Percentiles rank a stretch among this genome's conserved stretches.
Conservation (phyloP, 306 rosid species). For the Trichosanthes cucumerina region DNA sequence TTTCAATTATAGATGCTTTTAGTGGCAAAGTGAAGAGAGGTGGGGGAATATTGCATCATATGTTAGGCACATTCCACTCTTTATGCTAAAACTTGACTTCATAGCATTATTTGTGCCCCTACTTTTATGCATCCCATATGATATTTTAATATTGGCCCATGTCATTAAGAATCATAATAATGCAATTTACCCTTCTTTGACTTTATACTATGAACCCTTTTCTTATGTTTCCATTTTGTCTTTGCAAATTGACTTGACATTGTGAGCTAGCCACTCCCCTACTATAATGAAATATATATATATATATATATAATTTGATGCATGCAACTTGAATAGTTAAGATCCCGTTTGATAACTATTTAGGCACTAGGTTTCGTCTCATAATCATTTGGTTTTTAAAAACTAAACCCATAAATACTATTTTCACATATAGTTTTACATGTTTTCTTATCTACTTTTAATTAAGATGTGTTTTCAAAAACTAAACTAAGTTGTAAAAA, state of each 20-base stretch:
- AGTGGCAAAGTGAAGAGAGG: background rate
- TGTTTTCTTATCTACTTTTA: too few relatives aligned
- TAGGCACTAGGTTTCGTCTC: too few relatives aligned
- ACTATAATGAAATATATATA: too few relatives aligned
- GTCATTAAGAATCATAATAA: background rate
- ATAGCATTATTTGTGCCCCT: background rate
- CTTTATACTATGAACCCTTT: background rate
- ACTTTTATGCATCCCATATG: background rate
- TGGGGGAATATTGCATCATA: background rate
- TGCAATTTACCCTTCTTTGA: background rate
- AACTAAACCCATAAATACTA: too few relatives aligned
- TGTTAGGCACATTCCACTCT: constrained; percentile 1
- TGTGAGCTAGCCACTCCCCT: background rate
- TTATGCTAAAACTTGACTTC: background rate
- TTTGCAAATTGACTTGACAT: background rate
- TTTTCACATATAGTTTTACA: too few relatives aligned
- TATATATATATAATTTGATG: background rate
- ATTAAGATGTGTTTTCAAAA: too few relatives aligned
- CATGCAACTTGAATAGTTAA: background rate
- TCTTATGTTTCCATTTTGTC: background rate
- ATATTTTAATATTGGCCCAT: background rate
- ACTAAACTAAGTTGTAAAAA: too few relatives aligned
- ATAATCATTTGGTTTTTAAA: too few relatives aligned
- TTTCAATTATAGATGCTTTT: background rate
- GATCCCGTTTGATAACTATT: too few relatives aligned